phyloP scores from a whole-genome alignment of 129 eudicot species.

The sunflower (Helianthus annuus) region DNA sequence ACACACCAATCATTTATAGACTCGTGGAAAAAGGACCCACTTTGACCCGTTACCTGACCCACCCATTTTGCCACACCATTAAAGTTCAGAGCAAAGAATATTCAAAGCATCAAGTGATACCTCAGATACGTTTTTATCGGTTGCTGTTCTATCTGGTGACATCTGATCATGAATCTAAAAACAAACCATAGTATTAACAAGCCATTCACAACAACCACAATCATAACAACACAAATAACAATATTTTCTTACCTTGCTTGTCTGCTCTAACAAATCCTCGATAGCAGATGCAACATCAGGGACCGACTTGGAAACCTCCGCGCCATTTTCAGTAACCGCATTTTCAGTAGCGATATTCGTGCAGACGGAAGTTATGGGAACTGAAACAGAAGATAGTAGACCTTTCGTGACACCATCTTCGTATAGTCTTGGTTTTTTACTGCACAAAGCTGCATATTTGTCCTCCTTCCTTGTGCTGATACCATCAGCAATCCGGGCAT shows the following conservation, averaged over 20 bases:
- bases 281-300: conserved; percentile 97
- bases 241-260: conserved; percentile 69
- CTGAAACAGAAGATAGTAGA: conserved; percentile 18
- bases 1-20: not conserved
- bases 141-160: conserved; percentile 51
- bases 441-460: conserved; percentile 27
- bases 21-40: not conserved
- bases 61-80: not conserved
- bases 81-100: not conserved
- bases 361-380: conserved; percentile 16
- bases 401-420: conserved; percentile 31
- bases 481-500: conserved; percentile 24
- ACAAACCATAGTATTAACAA: conserved; percentile 18
- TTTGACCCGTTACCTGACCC: not conserved
- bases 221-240: conserved; percentile 12
- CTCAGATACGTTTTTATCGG: conserved; percentile 59
- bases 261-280: conserved; percentile 87
- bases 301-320: conserved; percentile 41
- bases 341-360: conserved; percentile 21
- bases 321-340: conserved; percentile 29
- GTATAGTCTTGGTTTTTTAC: conserved; percentile 53
- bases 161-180: conserved; percentile 67
- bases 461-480: conserved; percentile 29
- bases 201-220: conserved; percentile 17
- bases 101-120: conserved; percentile 29